Conservation (phyloP, 1,284 basidiomycete genomes). For the Malassezia brasiliensis region DNA sequence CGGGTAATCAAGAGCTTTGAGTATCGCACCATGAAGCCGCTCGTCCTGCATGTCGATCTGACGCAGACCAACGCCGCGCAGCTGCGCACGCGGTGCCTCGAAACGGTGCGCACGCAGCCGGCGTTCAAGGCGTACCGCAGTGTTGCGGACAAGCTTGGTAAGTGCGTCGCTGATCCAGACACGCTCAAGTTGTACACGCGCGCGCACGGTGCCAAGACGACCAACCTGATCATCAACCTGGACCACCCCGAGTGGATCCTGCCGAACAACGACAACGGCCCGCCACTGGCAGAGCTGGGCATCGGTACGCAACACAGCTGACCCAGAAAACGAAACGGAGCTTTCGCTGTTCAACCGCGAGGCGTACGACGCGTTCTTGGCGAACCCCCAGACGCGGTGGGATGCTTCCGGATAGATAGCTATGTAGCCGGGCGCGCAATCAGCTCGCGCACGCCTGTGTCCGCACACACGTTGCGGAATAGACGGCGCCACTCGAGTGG, state of each 20-base stretch:
- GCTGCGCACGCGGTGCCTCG: slow-evolving; percentile 62
- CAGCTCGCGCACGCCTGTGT: slow-evolving; percentile 7
- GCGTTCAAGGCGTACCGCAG: slow-evolving; percentile 34
- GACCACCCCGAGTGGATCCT: slow-evolving; percentile 45
- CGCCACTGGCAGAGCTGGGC: slow-evolving; percentile 27
- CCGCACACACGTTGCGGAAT: slow-evolving; percentile 32
- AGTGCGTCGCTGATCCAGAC: slow-evolving; percentile 51
- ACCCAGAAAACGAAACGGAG: slow-evolving; percentile 41
- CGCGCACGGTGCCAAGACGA: slow-evolving; percentile 78
- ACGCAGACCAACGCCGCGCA: slow-evolving; percentile 64
- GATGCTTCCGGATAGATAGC: slow-evolving; percentile 15
- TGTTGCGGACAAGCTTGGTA: slow-evolving; percentile 22
- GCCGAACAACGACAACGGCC: slow-evolving; percentile 12
- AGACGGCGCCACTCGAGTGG: slow-evolving; percentile 50
- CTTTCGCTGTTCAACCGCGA: slow-evolving; percentile 37
- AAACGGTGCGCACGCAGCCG: slow-evolving; percentile 53
- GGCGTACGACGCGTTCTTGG: slow-evolving; percentile 37
- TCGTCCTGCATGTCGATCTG: slow-evolving; percentile 76
- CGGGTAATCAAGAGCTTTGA: slow-evolving; percentile 91
- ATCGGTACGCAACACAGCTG: slow-evolving; percentile 13
- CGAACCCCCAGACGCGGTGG: slow-evolving; percentile 39
- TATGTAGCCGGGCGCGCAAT: slow-evolving; percentile 5
- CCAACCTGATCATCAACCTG: slow-evolving; percentile 46
- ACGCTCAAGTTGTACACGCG: slow-evolving; percentile 87
- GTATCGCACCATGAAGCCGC: slow-evolving; percentile 76